Conservation (phyloP, 805 yeast genomes). For the Candida krabiensis region DNA sequence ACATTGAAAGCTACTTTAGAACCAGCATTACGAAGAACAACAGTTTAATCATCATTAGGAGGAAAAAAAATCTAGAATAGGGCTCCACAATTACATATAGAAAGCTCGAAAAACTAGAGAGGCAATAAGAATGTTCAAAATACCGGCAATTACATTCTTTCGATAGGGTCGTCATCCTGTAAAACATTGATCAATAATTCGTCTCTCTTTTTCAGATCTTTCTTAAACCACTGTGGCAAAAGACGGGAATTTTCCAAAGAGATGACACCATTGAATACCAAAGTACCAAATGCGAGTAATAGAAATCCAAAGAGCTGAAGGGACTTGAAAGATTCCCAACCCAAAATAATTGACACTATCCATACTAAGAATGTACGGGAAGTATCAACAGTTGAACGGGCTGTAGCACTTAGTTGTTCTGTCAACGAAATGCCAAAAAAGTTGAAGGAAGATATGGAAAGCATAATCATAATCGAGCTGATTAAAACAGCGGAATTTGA, state of each 20-base stretch:
- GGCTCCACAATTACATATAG: no score
- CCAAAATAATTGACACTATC: constrained; percentile 64
- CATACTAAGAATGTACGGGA: constrained; percentile 75
- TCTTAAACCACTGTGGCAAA: constrained; percentile 48
- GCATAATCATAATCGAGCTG: constrained; percentile 64
- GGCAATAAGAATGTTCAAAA: no score
- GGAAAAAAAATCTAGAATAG: no score
- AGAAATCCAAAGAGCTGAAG: constrained; percentile 66
- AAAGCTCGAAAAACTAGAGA: no score
- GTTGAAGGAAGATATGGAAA: constrained; percentile 71
- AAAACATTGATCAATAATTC: constrained; percentile 34
- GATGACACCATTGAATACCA: constrained; percentile 70
- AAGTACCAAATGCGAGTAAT: constrained; percentile 66
- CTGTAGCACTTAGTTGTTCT: constrained; percentile 64
- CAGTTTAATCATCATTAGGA: no score
- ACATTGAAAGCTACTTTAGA: no score
- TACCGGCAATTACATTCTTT: constrained; percentile 33
- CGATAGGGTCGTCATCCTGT: constrained; percentile 46
- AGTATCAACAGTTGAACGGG: constrained; percentile 77
- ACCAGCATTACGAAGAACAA: no score
- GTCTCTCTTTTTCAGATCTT: constrained; percentile 22
- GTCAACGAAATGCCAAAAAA: constrained; percentile 73
- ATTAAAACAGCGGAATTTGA: constrained; percentile 41
- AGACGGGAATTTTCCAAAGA: constrained; percentile 47
- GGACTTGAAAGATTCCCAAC: constrained; percentile 72